A percentile compares a stretch with the other conserved stretches of the same genome.
phyloP scores from a whole-genome alignment of 2,329 filamentous ascomycete genomes.

The Talaromyces sp. region DNA sequence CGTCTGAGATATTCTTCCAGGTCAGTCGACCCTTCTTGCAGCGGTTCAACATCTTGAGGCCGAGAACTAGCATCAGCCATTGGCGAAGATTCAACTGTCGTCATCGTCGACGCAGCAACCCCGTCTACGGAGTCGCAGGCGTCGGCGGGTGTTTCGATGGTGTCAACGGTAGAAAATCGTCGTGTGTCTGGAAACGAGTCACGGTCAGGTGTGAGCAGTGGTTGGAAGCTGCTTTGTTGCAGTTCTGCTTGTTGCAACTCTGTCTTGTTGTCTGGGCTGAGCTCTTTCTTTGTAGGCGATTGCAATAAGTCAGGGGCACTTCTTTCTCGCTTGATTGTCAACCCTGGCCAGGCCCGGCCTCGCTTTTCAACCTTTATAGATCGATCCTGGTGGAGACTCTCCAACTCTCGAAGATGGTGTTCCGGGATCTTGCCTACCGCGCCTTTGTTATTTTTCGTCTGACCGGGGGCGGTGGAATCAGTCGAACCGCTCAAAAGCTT shows the following conservation, averaged over 20 bases:
- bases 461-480: slow-evolving; percentile 20
- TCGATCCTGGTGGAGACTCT: slow-evolving; percentile 37
- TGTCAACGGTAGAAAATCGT: background rate
- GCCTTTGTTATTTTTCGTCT: slow-evolving; percentile 19
- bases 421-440: slow-evolving; percentile 40
- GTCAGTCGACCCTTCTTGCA: slow-evolving; percentile 32
- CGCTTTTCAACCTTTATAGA: slow-evolving; percentile 39
- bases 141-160: slow-evolving; percentile 13
- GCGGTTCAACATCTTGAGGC: slow-evolving; percentile 19
- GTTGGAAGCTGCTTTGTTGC: slow-evolving; percentile 1
- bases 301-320: slow-evolving; percentile 22
- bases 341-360: slow-evolving; percentile 36
- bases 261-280: background rate
- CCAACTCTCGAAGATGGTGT: slow-evolving; percentile 40
- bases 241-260: background rate
- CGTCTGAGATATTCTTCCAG: slow-evolving; percentile 43
- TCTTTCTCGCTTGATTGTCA: slow-evolving; percentile 19
- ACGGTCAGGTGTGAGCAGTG: background rate
- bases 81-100: slow-evolving; percentile 26
- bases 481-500: slow-evolving; percentile 40
- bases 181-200: background rate
- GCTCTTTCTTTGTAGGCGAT: slow-evolving; percentile 18
- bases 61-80: slow-evolving; percentile 22
- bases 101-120: slow-evolving; percentile 27
- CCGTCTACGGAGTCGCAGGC: slow-evolving; percentile 16